These are phyloP conservation scores for Alternaria sp. DNA, from an alignment of 2,329 filamentous ascomycete species.

Conservation along the genomic window DNA sequence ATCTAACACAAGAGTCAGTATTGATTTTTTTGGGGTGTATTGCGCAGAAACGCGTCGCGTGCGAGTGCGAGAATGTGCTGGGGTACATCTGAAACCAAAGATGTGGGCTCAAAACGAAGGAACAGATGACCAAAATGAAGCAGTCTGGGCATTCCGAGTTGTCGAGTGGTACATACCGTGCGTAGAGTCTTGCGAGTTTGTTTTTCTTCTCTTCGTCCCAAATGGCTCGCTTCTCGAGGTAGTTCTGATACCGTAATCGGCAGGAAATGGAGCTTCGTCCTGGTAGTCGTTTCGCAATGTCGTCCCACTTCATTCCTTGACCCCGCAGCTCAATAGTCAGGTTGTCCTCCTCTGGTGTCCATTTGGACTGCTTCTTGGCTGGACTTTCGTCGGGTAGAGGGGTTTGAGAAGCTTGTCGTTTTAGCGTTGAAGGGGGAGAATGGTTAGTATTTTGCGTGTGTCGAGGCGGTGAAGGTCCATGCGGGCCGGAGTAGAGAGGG, in stretches of 20 bases:
- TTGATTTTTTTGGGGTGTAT: conserved; percentile 4
- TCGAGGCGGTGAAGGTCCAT: conserved; percentile 43
- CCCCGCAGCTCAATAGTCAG: conserved; percentile 91
- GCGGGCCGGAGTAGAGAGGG: conserved; percentile 52
- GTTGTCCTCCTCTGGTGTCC: conserved; percentile 93
- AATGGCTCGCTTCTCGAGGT: conserved; percentile 88
- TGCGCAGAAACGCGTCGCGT: conserved; percentile 16
- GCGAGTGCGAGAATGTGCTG: conserved; percentile 3
- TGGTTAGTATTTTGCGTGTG: conserved; percentile 40
- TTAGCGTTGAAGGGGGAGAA: conserved; percentile 48
- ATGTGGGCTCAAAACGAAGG: conserved; percentile 6
- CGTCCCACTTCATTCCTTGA: conserved; percentile 97
- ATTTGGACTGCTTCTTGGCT: conserved; percentile 80
- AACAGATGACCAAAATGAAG: conserved; percentile 6
- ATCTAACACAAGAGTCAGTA: conserved; percentile 64
- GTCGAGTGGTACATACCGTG: conserved; percentile 70
- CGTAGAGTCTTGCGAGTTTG: conserved; percentile 92
- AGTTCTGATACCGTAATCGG: conserved; percentile 95
- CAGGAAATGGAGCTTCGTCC: conserved; percentile 95
- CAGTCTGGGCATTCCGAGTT: conserved; percentile 17
- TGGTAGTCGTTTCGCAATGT: conserved; percentile 90
- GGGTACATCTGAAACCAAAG: conserved; percentile 15
- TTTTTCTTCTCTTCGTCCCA: conserved; percentile 99
- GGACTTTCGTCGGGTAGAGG: conserved; percentile 48
- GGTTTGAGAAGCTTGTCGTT: conserved; percentile 50